Evolutionary conservation across 2,329 filamentous ascomycete species (phyloP).

Genomic region (Cryoendolithus antarcticus): DNA sequence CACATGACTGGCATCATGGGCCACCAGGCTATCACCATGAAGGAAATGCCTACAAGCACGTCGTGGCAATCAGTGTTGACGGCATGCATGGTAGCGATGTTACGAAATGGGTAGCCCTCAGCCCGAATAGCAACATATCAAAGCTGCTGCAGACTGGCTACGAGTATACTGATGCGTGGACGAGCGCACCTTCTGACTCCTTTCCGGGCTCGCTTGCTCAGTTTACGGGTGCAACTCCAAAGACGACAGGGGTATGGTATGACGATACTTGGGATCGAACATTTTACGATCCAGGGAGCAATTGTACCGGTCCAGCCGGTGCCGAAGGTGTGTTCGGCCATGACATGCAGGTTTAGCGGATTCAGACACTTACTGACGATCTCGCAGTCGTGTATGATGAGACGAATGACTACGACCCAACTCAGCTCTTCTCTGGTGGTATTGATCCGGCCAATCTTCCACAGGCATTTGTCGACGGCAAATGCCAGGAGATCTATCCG

Average conservation of each 20-base stretch:
- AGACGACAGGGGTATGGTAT: constrained; percentile 14
- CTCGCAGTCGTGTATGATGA: constrained; percentile 15
- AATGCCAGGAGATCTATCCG: constrained; percentile 15
- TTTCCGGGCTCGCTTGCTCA: constrained; percentile 15
- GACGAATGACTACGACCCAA: constrained; percentile 15
- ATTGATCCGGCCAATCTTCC: constrained; percentile 16
- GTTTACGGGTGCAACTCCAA: constrained; percentile 16
- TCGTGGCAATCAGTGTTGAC: constrained; percentile 14
- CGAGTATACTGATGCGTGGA: constrained; percentile 15
- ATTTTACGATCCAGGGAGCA: constrained; percentile 12
- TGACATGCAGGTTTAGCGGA: too few relatives aligned
- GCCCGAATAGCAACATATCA: constrained; percentile 12
- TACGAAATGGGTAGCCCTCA: constrained; percentile 11
- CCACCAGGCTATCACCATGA: background rate
- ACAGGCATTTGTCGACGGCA: constrained; percentile 10
- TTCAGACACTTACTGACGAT: too few relatives aligned
- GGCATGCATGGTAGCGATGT: constrained; percentile 15
- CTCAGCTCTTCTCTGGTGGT: constrained; percentile 14
- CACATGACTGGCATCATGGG: too few relatives aligned
- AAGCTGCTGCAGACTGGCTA: constrained; percentile 12
- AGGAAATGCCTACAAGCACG: constrained; percentile 11
- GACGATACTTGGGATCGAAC: constrained; percentile 17
- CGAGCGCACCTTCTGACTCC: constrained; percentile 19
- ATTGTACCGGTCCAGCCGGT: constrained; percentile 15
- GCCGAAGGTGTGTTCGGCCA: constrained; percentile 12